Evolutionary conservation across 2,329 filamentous ascomycete genomes (phyloP).

Genomic region (Diaporthe humulicola): DNA sequence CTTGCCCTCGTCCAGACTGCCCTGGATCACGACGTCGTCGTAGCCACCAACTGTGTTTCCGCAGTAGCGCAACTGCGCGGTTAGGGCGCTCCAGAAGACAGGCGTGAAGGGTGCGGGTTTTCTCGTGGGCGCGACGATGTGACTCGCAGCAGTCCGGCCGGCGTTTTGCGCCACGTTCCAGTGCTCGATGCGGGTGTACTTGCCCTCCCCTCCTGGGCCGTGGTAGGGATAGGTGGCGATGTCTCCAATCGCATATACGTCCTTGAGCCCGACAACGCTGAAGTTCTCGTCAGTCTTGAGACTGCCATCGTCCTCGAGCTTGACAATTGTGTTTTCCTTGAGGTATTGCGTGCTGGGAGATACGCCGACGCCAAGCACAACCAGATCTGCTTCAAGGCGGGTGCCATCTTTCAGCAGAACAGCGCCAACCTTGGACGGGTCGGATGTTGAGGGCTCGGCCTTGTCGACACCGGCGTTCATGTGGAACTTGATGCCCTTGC

Average conservation of each 20-base stretch:
- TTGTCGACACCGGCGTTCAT: conserved; percentile 86
- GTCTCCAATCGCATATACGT: conserved; percentile 94
- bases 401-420: conserved; percentile 90
- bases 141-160: conserved; percentile 82
- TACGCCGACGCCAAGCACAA: conserved; percentile 93
- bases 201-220: conserved; percentile 85
- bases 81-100: conserved; percentile 96
- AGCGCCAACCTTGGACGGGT: conserved; percentile 81
- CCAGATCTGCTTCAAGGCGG: conserved; percentile 85
- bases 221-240: conserved; percentile 96
- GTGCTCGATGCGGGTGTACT: conserved; percentile 88
- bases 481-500: conserved; percentile 90
- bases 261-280: conserved; percentile 79
- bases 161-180: conserved; percentile 98
- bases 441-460: conserved; percentile 77
- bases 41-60: conserved; percentile 86
- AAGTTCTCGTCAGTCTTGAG: conserved; percentile 85
- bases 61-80: conserved; percentile 91
- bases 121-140: conserved; percentile 77
- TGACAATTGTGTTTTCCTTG: conserved; percentile 76
- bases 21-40: conserved; percentile 87
- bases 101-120: conserved; percentile 84
- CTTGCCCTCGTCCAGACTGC: conserved; percentile 80
- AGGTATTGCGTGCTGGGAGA: conserved; percentile 88
- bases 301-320: conserved; percentile 87